Conservation (phyloP, 1,284 basidiomycete genomes). For the Somion occarium region DNA sequence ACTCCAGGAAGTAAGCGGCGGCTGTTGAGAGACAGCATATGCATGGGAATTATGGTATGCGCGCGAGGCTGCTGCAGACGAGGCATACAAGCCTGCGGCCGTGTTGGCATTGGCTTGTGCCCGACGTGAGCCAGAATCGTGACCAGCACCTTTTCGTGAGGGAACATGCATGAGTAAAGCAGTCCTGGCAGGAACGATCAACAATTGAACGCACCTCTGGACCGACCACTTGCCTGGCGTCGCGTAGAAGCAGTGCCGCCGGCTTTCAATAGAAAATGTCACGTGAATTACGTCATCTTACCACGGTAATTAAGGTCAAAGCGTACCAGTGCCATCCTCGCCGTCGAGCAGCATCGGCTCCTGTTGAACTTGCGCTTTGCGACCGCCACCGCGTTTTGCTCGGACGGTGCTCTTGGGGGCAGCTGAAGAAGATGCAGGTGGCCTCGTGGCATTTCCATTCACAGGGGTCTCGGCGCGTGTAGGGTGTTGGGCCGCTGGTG, state of each 20-base stretch:
- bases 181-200: conserved; percentile 19
- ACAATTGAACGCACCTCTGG: conserved; percentile 36
- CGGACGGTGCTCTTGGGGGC: conserved; percentile 31
- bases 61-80: conserved; percentile 29
- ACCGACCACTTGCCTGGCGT: conserved; percentile 42
- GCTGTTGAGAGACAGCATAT: conserved; percentile 70
- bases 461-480: conserved; percentile 44
- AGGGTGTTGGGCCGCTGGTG: conserved; percentile 28
- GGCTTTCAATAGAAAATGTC: conserved; percentile 30
- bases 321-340: conserved; percentile 53
- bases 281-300: conserved; percentile 34
- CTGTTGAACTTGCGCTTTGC: conserved; percentile 34
- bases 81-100: conserved; percentile 11
- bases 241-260: conserved; percentile 22
- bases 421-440: conserved; percentile 25
- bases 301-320: conserved; percentile 8
- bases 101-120: conserved; percentile 32
- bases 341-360: conserved; percentile 38
- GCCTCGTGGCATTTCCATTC: conserved; percentile 13
- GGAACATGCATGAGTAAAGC: conserved; percentile 32
- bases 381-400: conserved; percentile 39
- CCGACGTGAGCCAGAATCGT: conserved; percentile 44
- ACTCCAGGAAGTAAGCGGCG: conserved; percentile 78
- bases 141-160: conserved; percentile 23
- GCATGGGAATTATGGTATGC: conserved; percentile 73